Evolutionary conservation across 2,329 filamentous ascomycete species (phyloP).

Genomic region (Hypocreales sp.): DNA sequence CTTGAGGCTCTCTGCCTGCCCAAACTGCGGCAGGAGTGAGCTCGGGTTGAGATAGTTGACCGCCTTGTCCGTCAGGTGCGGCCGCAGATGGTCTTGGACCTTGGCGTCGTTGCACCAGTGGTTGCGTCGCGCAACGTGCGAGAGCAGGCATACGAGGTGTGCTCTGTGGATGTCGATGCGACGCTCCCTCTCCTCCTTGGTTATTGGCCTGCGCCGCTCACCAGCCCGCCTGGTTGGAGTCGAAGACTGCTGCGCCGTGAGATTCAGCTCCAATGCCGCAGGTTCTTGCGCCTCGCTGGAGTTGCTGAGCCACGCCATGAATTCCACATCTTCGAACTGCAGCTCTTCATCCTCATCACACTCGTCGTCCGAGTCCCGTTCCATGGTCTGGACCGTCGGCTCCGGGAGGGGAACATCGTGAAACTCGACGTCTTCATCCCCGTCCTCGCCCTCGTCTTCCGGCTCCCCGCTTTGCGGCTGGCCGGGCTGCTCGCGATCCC

Average conservation of each 20-base stretch:
- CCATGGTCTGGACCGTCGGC: conserved; percentile 34
- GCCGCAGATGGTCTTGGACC: conserved; percentile 50
- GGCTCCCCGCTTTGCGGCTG: conserved; percentile 1
- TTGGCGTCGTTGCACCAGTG: conserved; percentile 70
- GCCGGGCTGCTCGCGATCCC: not conserved
- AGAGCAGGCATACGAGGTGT: conserved; percentile 70
- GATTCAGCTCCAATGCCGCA: conserved; percentile 32
- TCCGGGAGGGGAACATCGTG: conserved; percentile 32
- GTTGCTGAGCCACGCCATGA: conserved; percentile 15
- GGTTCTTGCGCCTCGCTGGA: conserved; percentile 9
- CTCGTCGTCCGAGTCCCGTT: conserved; percentile 30
- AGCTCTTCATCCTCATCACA: conserved; percentile 23
- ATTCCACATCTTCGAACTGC: conserved; percentile 33
- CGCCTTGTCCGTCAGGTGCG: conserved; percentile 50
- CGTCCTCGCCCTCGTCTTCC: conserved; percentile 22
- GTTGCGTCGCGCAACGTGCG: conserved; percentile 65
- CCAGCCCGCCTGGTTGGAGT: conserved; percentile 12
- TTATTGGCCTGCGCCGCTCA: conserved; percentile 35
- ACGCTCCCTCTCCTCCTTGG: conserved; percentile 33
- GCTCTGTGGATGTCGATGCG: conserved; percentile 72
- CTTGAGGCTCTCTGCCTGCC: conserved; percentile 59
- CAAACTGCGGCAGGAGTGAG: conserved; percentile 54
- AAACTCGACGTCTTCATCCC: conserved; percentile 30
- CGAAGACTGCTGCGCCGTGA: conserved; percentile 28
- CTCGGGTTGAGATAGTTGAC: conserved; percentile 54